Base-by-base conservation (phyloP, 2,329 filamentous ascomycete species). In the Arthrinium phaeospermum region DNA sequence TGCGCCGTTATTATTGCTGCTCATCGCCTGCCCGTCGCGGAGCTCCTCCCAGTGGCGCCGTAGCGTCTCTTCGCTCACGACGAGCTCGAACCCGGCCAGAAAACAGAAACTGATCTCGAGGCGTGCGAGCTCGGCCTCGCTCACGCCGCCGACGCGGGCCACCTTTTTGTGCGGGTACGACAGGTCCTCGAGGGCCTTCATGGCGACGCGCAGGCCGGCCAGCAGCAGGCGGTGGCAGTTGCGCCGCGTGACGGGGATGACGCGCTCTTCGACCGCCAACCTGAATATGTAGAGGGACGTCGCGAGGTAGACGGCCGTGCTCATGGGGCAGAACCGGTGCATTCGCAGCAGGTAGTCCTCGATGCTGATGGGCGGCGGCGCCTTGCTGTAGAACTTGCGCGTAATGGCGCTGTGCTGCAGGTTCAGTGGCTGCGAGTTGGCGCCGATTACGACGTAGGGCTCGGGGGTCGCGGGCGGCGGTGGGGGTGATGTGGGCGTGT, bases 121-220 rank as follows among this genome's bases (percentile, higher is more conserved):
- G 73, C 93, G 89, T 53, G 93, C 93, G 70, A 99, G 87, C 82
- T 98, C 95, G 24, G 86, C 85, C 79, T 94, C 93, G 78, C 90
- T 94, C 22, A 98, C 94, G 24, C 96, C 96, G 57, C 96, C 96
- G 1, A 98, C 95, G 75, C 92, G 93, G 24, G 96, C 92, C 75
- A 98, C 91, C 71, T 94, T 92, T 73, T 88, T 88, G 83, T 98
- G 96, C 12, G 94, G 90, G 83, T 97, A 98, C 76, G 92, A 93
- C 71, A 96, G 88, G 81, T 98, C 96, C 82, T 99, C 96, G n/a
- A 98, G 85, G 0, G 94, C 94, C 84, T 98, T 99, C 89, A 95
- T 96, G 19, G 96, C 95, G 4, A 98, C 93, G 47, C 95, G 87
- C 70, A 98, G 86, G 8, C 93, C 94, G 0, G 94, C 95, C 22